Conservation (phyloP, 2,329 filamentous ascomycete genomes). For the Colletotrichum tamarilloi region DNA sequence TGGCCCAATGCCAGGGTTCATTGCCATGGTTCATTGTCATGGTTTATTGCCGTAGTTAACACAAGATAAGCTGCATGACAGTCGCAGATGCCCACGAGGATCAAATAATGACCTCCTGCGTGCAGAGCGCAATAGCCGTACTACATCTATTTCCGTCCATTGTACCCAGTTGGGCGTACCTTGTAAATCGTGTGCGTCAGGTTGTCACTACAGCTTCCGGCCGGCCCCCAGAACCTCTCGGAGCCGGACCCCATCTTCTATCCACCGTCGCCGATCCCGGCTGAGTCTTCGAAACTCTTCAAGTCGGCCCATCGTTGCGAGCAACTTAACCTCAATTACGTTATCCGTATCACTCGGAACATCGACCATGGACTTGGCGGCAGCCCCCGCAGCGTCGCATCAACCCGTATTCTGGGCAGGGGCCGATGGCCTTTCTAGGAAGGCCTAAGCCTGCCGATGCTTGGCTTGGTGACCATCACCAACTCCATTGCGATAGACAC, state of each 20-base stretch:
- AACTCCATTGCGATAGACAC: constrained; percentile 16
- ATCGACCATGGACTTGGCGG: background rate
- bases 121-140: background rate
- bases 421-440: background rate
- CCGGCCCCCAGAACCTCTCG: too few relatives aligned
- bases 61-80: background rate
- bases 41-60: background rate
- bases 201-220: background rate
- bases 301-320: background rate
- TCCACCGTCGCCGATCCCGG: background rate
- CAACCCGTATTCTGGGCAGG: background rate
- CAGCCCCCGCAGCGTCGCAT: background rate
- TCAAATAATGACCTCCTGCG: background rate
- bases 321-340: background rate
- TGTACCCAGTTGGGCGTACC: background rate
- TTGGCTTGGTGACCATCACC: background rate
- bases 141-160: background rate
- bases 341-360: background rate
- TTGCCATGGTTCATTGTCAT: background rate
- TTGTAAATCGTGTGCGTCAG: too few relatives aligned
- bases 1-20: background rate
- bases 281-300: background rate
- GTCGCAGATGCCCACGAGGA: background rate
- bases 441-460: background rate
- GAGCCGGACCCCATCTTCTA: background rate